phyloP scores from a whole-genome alignment of 768 basidiomycete species.

The Porpolomopsis calyptriformis region DNA sequence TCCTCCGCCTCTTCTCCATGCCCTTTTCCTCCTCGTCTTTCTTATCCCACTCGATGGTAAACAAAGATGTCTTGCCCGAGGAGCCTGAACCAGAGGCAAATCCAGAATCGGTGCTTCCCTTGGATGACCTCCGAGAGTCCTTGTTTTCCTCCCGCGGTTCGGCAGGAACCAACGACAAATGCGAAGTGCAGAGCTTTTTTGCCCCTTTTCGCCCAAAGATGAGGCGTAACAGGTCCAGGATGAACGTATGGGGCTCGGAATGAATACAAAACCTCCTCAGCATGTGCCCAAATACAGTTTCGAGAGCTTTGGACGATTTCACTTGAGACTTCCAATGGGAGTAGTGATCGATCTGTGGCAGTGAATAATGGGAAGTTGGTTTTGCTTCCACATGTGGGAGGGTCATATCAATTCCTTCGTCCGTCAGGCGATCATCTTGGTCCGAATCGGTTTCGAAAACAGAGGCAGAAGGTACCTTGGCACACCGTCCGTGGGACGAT shows the following conservation, averaged over 20 bases:
- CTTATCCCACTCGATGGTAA: constrained; percentile 28
- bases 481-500: constrained; percentile 13
- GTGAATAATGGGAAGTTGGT: background rate
- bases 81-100: constrained; percentile 6
- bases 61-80: constrained; percentile 24
- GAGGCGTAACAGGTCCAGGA: constrained; percentile 33
- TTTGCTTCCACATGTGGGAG: constrained; percentile 1
- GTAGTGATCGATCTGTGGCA: constrained; percentile 13
- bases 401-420: constrained; percentile 9
- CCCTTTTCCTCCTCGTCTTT: constrained; percentile 23
- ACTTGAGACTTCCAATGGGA: constrained; percentile 31
- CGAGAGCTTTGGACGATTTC: constrained; percentile 35
- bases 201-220: constrained; percentile 43
- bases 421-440: background rate
- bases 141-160: constrained; percentile 2
- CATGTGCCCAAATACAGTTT: constrained; percentile 52
- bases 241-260: constrained; percentile 39
- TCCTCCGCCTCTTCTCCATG: too few relatives aligned
- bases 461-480: background rate
- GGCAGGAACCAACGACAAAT: constrained; percentile 49
- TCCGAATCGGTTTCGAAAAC: constrained; percentile 15
- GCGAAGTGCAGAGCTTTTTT: constrained; percentile 35
- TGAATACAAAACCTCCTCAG: constrained; percentile 44
- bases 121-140: constrained; percentile 5
- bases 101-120: constrained; percentile 13